These are phyloP conservation scores for Dichotomopilus funicola DNA, from an alignment of 2,329 filamentous ascomycete genomes.

Conservation along the genomic window DNA sequence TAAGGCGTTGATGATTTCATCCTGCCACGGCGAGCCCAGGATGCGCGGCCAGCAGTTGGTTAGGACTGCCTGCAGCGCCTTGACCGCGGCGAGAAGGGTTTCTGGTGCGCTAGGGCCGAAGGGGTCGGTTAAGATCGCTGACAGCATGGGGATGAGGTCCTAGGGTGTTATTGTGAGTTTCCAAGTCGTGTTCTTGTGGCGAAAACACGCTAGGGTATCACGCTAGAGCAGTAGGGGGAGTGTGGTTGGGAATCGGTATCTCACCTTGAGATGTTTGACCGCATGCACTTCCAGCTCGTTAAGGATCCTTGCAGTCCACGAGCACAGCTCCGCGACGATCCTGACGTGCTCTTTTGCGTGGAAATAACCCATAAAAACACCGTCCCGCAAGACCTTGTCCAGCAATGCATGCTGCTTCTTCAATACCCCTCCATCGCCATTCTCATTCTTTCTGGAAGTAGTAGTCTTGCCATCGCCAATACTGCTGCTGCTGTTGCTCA, in stretches of 20 bases:
- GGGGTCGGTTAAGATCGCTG: slow-evolving; percentile 59
- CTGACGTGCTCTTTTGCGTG: slow-evolving; percentile 53
- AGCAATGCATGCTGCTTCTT: slow-evolving; percentile 32
- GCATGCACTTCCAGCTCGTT: slow-evolving; percentile 53
- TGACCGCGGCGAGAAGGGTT: slow-evolving; percentile 46
- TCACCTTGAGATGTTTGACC: slow-evolving; percentile 61
- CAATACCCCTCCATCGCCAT: no score
- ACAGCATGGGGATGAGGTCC: slow-evolving; percentile 61
- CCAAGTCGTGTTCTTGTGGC: no score
- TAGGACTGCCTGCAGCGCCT: slow-evolving; percentile 52
- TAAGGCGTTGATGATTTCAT: slow-evolving; percentile 57
- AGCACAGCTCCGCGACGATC: slow-evolving; percentile 52
- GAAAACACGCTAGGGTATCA: not conserved
- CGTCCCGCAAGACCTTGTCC: slow-evolving; percentile 49
- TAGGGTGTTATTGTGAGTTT: slow-evolving; percentile 27
- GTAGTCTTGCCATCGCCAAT: no score
- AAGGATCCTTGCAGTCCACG: slow-evolving; percentile 44
- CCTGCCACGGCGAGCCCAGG: slow-evolving; percentile 45
- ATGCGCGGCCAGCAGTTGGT: slow-evolving; percentile 65
- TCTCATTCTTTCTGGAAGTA: no score
- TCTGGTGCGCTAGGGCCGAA: slow-evolving; percentile 53
- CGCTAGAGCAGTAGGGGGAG: not conserved
- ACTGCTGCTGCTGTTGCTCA: no score
- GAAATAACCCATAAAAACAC: slow-evolving; percentile 47
- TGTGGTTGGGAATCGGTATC: not conserved